phyloP scores from a whole-genome alignment of 208 protist genomes.

The Willaertia magna region DNA sequence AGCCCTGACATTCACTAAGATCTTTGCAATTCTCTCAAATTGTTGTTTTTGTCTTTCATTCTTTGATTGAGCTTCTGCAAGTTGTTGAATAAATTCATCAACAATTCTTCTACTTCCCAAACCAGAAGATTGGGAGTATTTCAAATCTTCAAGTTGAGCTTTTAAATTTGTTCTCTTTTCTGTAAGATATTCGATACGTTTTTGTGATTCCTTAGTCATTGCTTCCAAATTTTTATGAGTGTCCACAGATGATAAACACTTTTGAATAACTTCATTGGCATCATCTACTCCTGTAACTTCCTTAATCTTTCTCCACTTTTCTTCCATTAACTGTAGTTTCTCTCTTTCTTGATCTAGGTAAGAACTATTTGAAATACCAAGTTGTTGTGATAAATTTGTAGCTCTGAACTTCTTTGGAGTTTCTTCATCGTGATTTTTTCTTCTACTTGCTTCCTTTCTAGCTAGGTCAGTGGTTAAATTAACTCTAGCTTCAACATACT shows the following conservation, averaged over 20 bases:
- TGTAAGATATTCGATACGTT: conserved; percentile 35
- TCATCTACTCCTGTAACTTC: conserved; percentile 55
- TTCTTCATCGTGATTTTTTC: conserved; percentile 23
- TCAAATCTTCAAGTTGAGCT: conserved; percentile 40
- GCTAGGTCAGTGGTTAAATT: conserved; percentile 44
- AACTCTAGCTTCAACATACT: conserved; percentile 41
- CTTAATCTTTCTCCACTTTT: conserved; percentile 70
- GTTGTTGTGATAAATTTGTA: background rate
- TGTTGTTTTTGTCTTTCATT: conserved; percentile 40
- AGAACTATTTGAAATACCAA: background rate
- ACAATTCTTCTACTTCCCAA: conserved; percentile 44
- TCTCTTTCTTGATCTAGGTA: conserved; percentile 53
- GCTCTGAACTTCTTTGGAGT: background rate
- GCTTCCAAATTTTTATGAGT: conserved; percentile 54
- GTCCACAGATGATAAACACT: conserved; percentile 56
- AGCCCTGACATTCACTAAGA: conserved; percentile 61
- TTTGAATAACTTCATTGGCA: conserved; percentile 69
- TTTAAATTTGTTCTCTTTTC: conserved; percentile 46
- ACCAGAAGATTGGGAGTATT: conserved; percentile 45
- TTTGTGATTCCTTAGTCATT: conserved; percentile 51
- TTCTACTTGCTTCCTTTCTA: conserved; percentile 9
- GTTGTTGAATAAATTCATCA: conserved; percentile 68
- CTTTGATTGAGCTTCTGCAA: conserved; percentile 46
- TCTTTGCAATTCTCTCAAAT: conserved; percentile 51
- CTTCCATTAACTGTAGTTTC: conserved; percentile 54